phyloP scores from a whole-genome alignment of 2,329 filamentous ascomycete genomes.

The Fonsecaea multimorphosa region DNA sequence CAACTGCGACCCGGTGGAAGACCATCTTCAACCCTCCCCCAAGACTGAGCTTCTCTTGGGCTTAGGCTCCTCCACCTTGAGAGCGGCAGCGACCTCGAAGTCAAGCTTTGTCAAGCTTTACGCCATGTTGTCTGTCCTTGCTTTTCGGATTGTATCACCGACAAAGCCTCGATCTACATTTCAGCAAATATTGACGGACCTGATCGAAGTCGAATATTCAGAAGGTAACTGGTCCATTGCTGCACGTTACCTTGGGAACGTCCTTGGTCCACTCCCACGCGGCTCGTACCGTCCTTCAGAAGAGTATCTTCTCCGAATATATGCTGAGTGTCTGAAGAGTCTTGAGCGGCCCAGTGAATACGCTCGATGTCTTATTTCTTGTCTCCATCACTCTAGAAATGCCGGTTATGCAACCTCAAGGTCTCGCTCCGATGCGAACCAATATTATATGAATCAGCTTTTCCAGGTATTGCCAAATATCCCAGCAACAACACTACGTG shows the following conservation, averaged over 20 bases:
- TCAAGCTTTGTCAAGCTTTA: constrained; percentile 56
- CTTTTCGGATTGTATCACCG: constrained; percentile 80
- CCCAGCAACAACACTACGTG: constrained; percentile 69
- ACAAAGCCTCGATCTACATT: constrained; percentile 79
- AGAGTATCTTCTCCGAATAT: constrained; percentile 82
- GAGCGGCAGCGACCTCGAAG: constrained; percentile 65
- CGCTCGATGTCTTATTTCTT: constrained; percentile 69
- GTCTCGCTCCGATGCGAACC: constrained; percentile 40
- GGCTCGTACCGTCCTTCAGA: constrained; percentile 81
- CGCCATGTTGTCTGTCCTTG: constrained; percentile 67
- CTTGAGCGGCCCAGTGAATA: constrained; percentile 80
- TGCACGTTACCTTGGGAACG: constrained; percentile 75
- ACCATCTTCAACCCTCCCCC: not conserved
- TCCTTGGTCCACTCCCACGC: constrained; percentile 79
- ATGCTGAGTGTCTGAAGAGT: constrained; percentile 79
- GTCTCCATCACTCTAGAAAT: constrained; percentile 52
- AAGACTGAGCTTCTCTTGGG: constrained; percentile 22
- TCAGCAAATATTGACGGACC: constrained; percentile 78
- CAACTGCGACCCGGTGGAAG: not conserved
- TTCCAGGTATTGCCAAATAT: constrained; percentile 57
- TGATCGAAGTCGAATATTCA: constrained; percentile 82
- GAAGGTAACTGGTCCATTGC: constrained; percentile 75
- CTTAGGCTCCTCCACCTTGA: constrained; percentile 55
- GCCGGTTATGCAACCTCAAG: constrained; percentile 45
- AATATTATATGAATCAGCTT: constrained; percentile 50